phyloP scores from a whole-genome alignment of 2,329 filamentous ascomycete species.

The Venturia asperata region DNA sequence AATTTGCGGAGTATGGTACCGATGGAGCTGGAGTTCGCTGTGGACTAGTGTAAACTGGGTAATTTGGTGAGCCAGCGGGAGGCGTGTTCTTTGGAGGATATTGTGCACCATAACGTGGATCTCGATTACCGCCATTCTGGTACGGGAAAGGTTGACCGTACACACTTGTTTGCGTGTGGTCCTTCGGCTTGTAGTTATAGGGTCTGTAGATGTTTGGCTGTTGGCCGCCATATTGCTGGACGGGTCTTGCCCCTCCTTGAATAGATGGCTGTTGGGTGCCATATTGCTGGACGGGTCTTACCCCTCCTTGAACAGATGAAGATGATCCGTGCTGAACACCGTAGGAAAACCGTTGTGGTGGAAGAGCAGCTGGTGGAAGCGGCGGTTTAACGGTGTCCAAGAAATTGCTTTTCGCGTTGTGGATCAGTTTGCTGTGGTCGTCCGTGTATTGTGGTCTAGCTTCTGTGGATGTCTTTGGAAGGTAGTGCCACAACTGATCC shows the following conservation, averaged over 20 bases:
- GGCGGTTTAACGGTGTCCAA: constrained; percentile 53
- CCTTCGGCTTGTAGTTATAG: constrained; percentile 48
- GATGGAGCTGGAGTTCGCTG: constrained; percentile 6
- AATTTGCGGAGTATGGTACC: neutral
- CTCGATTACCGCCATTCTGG: constrained; percentile 5
- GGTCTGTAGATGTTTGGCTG: constrained; percentile 39
- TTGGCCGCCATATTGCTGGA: neutral
- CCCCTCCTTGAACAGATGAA: neutral
- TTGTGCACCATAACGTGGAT: neutral
- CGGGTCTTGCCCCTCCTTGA: constrained; percentile 9
- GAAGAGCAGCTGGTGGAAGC: constrained; percentile 26
- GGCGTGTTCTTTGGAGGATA: neutral
- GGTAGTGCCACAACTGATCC: constrained; percentile 80
- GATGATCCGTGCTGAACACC: neutral
- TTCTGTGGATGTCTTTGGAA: constrained; percentile 80
- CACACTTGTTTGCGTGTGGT: constrained; percentile 27
- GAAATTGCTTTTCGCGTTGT: constrained; percentile 66
- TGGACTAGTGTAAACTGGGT: neutral
- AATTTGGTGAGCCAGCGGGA: neutral
- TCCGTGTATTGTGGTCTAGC: constrained; percentile 87
- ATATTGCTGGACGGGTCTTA: neutral
- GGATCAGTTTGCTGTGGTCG: constrained; percentile 53
- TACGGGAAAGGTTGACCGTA: neutral
- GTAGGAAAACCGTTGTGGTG: constrained; percentile 20
- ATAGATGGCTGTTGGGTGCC: neutral